These are phyloP conservation scores for Botrytis cinerea DNA, from an alignment of 2,329 filamentous ascomycete species.

Conservation along the genomic window DNA sequence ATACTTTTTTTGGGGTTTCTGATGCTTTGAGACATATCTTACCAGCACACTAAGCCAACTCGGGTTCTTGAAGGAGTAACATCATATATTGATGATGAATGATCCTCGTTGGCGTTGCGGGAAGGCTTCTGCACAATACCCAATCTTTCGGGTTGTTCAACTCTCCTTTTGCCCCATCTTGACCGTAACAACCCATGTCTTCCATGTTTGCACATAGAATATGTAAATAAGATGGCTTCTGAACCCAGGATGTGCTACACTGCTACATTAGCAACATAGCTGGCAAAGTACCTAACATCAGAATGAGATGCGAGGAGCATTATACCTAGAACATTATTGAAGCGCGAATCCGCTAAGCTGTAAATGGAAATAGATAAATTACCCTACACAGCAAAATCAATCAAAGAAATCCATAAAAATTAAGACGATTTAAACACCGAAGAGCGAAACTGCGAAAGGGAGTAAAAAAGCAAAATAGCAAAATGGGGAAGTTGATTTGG, in stretches of 20 bases:
- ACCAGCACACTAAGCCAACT: background rate
- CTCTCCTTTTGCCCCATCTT: background rate
- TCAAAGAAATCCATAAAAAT: background rate
- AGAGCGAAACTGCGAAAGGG: background rate
- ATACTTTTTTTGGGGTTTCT: slow-evolving; percentile 8
- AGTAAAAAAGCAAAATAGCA: slow-evolving; percentile 1
- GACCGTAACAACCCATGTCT: background rate
- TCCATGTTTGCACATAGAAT: background rate
- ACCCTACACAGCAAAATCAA: background rate
- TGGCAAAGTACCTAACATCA: background rate
- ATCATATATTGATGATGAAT: slow-evolving; percentile 23
- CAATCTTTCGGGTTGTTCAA: slow-evolving; percentile 25
- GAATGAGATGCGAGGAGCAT: slow-evolving; percentile 13
- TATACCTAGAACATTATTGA: background rate
- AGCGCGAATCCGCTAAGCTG: background rate
- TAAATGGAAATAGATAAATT: background rate
- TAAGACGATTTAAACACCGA: background rate
- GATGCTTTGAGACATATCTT: slow-evolving; percentile 22
- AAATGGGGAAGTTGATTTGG: slow-evolving; percentile 1
- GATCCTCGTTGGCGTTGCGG: slow-evolving; percentile 26
- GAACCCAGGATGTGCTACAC: background rate
- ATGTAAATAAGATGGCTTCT: background rate
- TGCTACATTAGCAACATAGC: background rate
- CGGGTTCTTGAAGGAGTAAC: slow-evolving; percentile 9
- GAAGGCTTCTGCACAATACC: slow-evolving; percentile 25